Conservation (phyloP, 768 basidiomycete species). For the Baorangia bicolor region DNA sequence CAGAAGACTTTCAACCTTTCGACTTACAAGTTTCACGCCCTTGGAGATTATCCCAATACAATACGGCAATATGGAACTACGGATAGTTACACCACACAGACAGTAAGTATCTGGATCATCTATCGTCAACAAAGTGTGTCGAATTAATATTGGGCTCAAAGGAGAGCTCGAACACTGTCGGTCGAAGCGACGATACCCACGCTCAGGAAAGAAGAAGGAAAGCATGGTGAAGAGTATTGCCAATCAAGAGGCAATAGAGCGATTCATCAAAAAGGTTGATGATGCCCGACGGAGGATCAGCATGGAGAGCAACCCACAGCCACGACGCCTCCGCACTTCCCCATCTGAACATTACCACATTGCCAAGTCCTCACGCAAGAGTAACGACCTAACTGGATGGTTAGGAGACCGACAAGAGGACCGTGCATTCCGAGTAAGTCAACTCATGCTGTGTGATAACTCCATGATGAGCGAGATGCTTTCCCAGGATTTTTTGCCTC, state of each 20-base stretch:
- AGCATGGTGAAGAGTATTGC: conserved; percentile 29
- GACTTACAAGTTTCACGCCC: not conserved
- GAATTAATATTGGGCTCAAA: no score
- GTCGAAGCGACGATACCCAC: conserved; percentile 35
- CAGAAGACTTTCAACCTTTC: not conserved
- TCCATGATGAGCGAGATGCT: no score
- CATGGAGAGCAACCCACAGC: no score
- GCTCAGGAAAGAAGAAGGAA: conserved; percentile 35
- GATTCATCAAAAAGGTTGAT: conserved; percentile 17
- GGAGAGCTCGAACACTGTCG: conserved; percentile 38
- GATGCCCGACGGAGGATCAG: no score
- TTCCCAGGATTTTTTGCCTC: no score
- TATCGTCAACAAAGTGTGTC: no score
- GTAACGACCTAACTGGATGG: conserved; percentile 15
- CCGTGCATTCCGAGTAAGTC: conserved; percentile 23
- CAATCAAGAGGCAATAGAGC: conserved; percentile 15
- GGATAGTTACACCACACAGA: conserved; percentile 1
- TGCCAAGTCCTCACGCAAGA: conserved; percentile 6
- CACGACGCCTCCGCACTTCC: not conserved
- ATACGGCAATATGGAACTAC: not conserved
- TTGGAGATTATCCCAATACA: not conserved
- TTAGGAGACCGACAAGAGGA: conserved; percentile 10
- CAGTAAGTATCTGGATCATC: not conserved
- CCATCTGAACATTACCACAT: conserved; percentile 22
- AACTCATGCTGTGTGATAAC: no score